These are phyloP conservation scores for Cladophialophora immunda DNA, from an alignment of 2,329 filamentous ascomycete species.

Conservation along the genomic window DNA sequence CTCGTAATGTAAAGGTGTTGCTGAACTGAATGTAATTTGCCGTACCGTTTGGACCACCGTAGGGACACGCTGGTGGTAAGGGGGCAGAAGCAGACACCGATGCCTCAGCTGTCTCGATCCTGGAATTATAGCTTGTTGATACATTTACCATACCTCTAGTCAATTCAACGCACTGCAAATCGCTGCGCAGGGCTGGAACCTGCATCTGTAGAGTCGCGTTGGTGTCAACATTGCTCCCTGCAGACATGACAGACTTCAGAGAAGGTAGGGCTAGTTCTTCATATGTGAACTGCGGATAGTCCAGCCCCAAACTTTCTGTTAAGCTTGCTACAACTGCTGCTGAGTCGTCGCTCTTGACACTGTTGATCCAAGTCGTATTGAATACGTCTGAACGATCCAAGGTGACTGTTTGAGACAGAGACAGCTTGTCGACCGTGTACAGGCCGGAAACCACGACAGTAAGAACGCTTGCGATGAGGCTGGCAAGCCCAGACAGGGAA, in stretches of 20 bases:
- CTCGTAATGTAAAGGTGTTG: constrained; percentile 8
- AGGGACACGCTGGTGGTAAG: constrained; percentile 27
- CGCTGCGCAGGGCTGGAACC: background rate
- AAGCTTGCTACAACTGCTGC: constrained; percentile 34
- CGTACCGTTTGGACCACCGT: constrained; percentile 33
- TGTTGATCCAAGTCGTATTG: constrained; percentile 32
- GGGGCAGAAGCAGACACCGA: background rate
- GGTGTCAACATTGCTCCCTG: background rate
- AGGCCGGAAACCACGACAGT: constrained; percentile 44
- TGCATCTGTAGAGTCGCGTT: background rate
- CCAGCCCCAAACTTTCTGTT: constrained; percentile 30
- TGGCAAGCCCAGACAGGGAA: constrained; percentile 35
- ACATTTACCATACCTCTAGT: background rate
- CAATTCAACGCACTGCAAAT: constrained; percentile 24
- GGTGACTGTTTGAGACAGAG: constrained; percentile 25
- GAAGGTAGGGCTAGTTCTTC: constrained; percentile 35
- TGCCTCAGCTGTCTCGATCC: constrained; percentile 2
- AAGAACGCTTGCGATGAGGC: constrained; percentile 34
- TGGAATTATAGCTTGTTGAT: background rate
- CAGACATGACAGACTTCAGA: background rate
- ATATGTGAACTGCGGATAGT: constrained; percentile 33
- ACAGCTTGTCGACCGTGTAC: constrained; percentile 41
- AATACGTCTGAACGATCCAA: constrained; percentile 41
- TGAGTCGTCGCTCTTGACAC: constrained; percentile 26
- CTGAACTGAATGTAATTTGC: constrained; percentile 17